Base-by-base conservation (phyloP, 805 yeast genomes). In the Sugiyamaella americana region DNA sequence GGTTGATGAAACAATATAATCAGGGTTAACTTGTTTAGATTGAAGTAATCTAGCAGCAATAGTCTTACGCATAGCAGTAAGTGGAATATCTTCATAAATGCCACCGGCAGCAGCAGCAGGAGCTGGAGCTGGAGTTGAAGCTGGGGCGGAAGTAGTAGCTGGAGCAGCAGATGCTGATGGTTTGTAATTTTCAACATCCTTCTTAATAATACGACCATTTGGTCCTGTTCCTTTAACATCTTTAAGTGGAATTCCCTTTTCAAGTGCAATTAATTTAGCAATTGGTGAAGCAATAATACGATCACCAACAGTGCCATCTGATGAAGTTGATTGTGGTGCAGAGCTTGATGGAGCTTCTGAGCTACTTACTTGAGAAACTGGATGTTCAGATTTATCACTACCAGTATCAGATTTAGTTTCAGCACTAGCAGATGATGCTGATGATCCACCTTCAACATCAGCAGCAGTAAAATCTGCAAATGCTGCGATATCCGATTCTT, bases 271-370 rank as follows among this genome's bases (percentile, higher is more conserved):
- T 56, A 80, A 80, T 76, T 91, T 91, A 51, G 98, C 98, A 55
- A 84, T 73, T 49, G 98, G 98, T 51, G 98, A 89, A 39, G 98
- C 98, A 57, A 87, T 66, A 65, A 93, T 83, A 70, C 96, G 79
- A 58, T 74, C 84, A 44, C 75, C 70, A 16, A 73, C 44, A 16
- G 73, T 6, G 6, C 20, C 37, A 29, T 11, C n/a, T 16, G 37
- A 35, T 16, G 37, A 35, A 46, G 36, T 70, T 16, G 68, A 34
- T 22, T 34, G 8, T 29, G 48, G 35, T 21, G 41, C 41, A 18
- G 41, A 38, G 20, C 20, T 35, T 8, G 32, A 8, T 17, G 51
- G 39, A 30, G 48, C 29, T 29, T 46, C 41, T 13, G 63, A 44
- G 30, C 66, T 47, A 3, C 58, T 52, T n/a, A 59, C 58, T 18